phyloP scores from a whole-genome alignment of 805 yeast species.

The Candida boidinii region DNA sequence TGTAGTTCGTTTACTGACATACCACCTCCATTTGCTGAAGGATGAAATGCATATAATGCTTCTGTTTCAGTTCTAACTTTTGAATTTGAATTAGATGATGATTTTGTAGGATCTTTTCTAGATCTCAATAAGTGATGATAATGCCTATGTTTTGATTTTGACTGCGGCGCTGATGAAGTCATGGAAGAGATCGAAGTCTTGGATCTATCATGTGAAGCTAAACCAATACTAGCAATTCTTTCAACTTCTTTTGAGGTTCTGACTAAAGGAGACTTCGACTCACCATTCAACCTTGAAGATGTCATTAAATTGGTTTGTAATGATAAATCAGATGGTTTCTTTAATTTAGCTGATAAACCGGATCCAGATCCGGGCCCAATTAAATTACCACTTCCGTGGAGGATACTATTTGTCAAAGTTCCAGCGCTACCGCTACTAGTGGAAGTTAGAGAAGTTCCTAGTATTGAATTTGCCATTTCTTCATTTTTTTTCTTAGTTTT shows the following conservation, averaged over 20 bases:
- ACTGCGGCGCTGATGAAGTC: background rate
- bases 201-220: background rate
- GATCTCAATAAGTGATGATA: constrained; percentile 19
- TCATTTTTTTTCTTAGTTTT: constrained; percentile 14
- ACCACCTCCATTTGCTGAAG: constrained; percentile 15
- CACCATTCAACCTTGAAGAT: constrained; percentile 9
- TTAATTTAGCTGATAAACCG: constrained; percentile 14
- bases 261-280: constrained; percentile 21
- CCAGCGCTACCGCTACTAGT: background rate
- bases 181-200: background rate
- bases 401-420: background rate
- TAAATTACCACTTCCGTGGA: background rate
- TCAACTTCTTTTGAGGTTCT: constrained; percentile 23
- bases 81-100: constrained; percentile 31
- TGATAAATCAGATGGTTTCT: constrained; percentile 18
- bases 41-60: constrained; percentile 28
- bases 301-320: constrained; percentile 17
- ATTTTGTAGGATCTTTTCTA: constrained; percentile 23
- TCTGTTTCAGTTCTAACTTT: constrained; percentile 19
- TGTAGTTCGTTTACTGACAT: constrained; percentile 21
- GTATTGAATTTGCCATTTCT: too few species aligned
- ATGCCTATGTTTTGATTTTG: constrained; percentile 18
- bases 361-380: too few species aligned
- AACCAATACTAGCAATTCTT: constrained; percentile 18
- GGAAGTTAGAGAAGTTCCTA: background rate